Percentiles rank a stretch among this genome's conserved stretches.
These are phyloP conservation scores for Rhipidocladum racemiflorum DNA, from an alignment of 176 grass and related monocot species.

Conservation along the genomic window DNA sequence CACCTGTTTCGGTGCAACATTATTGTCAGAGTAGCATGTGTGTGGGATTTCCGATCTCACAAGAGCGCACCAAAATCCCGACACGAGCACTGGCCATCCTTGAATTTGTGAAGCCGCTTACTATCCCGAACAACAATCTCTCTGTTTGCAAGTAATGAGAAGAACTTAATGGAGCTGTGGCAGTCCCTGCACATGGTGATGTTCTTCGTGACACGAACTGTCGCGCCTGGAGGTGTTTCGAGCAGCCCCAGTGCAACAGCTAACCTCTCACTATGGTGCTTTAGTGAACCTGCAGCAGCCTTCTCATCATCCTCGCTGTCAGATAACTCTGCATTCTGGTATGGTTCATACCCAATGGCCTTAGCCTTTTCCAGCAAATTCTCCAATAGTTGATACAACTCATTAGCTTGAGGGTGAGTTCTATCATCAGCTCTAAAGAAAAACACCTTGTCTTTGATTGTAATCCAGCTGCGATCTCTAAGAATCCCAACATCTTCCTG, in stretches of 20 bases:
- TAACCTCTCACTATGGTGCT: constrained; percentile 81
- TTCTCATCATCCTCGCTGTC: constrained; percentile 54
- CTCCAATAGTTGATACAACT: constrained; percentile 56
- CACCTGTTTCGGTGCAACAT: constrained; percentile 21
- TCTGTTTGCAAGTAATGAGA: constrained; percentile 65
- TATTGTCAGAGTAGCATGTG: neutral
- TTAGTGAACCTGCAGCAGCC: constrained; percentile 26
- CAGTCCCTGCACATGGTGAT: constrained; percentile 94
- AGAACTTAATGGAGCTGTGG: constrained; percentile 67
- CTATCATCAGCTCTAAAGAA: constrained; percentile 66
- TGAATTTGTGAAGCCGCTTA: constrained; percentile 81
- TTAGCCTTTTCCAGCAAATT: constrained; percentile 62
- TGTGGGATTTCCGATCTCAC: constrained; percentile 31
- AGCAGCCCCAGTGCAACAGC: constrained; percentile 75
- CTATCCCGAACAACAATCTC: constrained; percentile 78
- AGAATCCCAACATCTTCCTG: constrained; percentile 60
- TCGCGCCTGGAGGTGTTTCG: constrained; percentile 35
- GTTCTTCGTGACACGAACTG: constrained; percentile 67
- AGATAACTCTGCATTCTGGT: constrained; percentile 55
- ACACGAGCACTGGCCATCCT: constrained; percentile 70
- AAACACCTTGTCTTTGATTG: constrained; percentile 65
- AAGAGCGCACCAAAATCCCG: constrained; percentile 68
- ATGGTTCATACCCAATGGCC: constrained; percentile 66
- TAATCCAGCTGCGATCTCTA: constrained; percentile 81
- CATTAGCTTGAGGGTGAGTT: constrained; percentile 37